A percentile compares a stretch with the other conserved stretches of the same genome.
phyloP scores from a whole-genome alignment of 2,329 filamentous ascomycete genomes.

The Penicillium frequentans region DNA sequence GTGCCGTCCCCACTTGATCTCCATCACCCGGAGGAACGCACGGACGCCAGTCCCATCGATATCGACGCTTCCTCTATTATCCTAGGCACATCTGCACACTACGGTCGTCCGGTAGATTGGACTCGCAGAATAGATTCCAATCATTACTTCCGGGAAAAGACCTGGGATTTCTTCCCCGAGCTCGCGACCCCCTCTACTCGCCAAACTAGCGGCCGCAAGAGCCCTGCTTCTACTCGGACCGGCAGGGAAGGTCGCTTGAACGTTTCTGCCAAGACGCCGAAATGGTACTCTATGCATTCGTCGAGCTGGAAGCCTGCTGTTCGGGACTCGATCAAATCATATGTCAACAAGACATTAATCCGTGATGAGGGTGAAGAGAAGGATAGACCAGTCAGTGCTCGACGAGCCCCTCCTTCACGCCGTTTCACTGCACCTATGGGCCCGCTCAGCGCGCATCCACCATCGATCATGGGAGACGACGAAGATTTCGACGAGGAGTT shows the following conservation, averaged over 20 bases:
- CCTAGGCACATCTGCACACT: conserved; percentile 26
- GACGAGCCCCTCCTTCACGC: conserved; percentile 1
- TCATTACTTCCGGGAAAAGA: conserved; percentile 43
- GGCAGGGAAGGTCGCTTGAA: conserved; percentile 24
- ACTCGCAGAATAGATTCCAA: conserved; percentile 22
- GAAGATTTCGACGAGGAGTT: not conserved
- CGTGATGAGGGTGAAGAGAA: conserved; percentile 20
- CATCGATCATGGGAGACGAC: not conserved
- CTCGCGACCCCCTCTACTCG: conserved; percentile 32
- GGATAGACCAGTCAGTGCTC: conserved; percentile 6
- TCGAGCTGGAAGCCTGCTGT: conserved; percentile 24
- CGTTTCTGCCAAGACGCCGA: conserved; percentile 21
- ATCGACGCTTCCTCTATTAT: conserved; percentile 10
- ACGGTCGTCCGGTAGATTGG: conserved; percentile 25
- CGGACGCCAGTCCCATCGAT: conserved; percentile 8
- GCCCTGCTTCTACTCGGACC: conserved; percentile 13
- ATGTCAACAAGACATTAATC: conserved; percentile 33
- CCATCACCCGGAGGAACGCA: not conserved
- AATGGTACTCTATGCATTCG: conserved; percentile 21
- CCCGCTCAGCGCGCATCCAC: not conserved
- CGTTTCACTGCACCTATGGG: not conserved
- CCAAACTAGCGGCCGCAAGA: conserved; percentile 12
- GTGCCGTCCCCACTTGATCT: conserved; percentile 16
- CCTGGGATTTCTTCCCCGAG: conserved; percentile 44
- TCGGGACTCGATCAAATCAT: conserved; percentile 36